Conservation (phyloP, 2,329 filamentous ascomycete species). For the Colletotrichum cuscutae region DNA sequence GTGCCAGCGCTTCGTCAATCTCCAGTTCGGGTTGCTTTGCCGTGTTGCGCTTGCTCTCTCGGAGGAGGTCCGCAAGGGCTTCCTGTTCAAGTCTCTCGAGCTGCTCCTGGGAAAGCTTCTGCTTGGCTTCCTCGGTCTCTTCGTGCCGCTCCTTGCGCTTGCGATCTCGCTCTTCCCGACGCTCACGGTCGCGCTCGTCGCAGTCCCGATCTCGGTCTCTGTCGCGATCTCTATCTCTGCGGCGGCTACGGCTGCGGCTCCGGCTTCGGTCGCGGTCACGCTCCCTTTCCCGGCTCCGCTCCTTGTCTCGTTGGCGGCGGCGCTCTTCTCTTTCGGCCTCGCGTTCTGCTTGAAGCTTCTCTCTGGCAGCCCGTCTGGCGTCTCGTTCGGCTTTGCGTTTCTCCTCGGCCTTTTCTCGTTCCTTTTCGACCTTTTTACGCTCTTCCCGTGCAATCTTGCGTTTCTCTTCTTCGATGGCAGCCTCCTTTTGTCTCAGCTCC, state of each 20-base stretch:
- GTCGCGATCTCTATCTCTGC: constrained; percentile 41
- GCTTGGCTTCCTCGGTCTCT: constrained; percentile 58
- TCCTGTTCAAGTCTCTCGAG: constrained; percentile 67
- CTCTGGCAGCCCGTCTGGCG: constrained; percentile 56
- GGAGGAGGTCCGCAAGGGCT: constrained; percentile 66
- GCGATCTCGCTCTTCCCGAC: constrained; percentile 42
- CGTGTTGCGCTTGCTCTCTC: constrained; percentile 65
- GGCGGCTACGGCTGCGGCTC: constrained; percentile 36
- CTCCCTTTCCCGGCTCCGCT: constrained; percentile 52
- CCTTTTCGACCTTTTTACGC: constrained; percentile 60
- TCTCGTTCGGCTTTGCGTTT: constrained; percentile 63
- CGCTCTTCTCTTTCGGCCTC: constrained; percentile 67
- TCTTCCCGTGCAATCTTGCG: constrained; percentile 67
- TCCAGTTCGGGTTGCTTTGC: constrained; percentile 63
- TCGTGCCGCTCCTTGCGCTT: constrained; percentile 50
- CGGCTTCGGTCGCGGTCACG: constrained; percentile 48
- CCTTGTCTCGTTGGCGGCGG: constrained; percentile 53
- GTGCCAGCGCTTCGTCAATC: constrained; percentile 64
- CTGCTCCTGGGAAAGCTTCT: constrained; percentile 68
- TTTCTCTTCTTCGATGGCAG: constrained; percentile 71
- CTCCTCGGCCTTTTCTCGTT: constrained; percentile 59
- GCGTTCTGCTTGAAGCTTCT: constrained; percentile 53
- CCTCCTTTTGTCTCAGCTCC: constrained; percentile 68
- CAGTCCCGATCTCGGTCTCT: constrained; percentile 45
- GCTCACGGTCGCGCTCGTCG: constrained; percentile 43